Conservation (phyloP, 371 early-diverging fungal species). For the Aphelidium insulamus region DNA sequence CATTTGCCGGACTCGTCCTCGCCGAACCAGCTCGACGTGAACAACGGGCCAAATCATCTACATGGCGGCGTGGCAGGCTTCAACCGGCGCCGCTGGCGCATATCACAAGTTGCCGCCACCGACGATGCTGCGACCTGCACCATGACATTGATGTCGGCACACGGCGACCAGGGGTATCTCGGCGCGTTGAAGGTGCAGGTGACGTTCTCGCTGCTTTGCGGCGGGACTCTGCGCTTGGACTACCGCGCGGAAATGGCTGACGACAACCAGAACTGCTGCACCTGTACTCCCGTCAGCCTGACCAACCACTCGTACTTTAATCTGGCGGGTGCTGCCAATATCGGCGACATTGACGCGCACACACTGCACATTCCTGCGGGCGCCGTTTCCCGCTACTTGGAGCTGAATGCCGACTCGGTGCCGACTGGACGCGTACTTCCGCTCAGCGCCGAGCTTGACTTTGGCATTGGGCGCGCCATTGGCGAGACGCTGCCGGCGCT, state of each 20-base stretch:
- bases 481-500: slow-evolving; percentile 7
- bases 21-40: no score
- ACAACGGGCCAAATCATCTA: no score
- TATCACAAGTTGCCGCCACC: slow-evolving; percentile 3
- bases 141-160: slow-evolving; percentile 11
- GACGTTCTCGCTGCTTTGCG: slow-evolving; percentile 12
- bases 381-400: slow-evolving; percentile 8
- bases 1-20: no score
- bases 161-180: slow-evolving; percentile 24
- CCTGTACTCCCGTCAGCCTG: slow-evolving; percentile 20
- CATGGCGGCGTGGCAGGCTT: slow-evolving; percentile 12
- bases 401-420: slow-evolving; percentile 11
- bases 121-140: slow-evolving; percentile 6
- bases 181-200: slow-evolving; percentile 13
- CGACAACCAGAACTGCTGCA: slow-evolving; percentile 8
- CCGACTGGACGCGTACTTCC: slow-evolving; percentile 19
- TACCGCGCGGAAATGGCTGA: slow-evolving; percentile 10
- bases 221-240: slow-evolving; percentile 10
- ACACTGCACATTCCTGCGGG: slow-evolving; percentile 14
- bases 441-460: slow-evolving; percentile 9
- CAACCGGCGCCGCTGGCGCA: slow-evolving; percentile 14
- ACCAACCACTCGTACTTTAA: slow-evolving; percentile 35
- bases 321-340: no score
- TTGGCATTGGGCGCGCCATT: slow-evolving; percentile 8
- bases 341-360: slow-evolving; percentile 8